These are phyloP conservation scores for Aureobasidium namibiae DNA, from an alignment of 2,329 filamentous ascomycete species.

Conservation along the genomic window DNA sequence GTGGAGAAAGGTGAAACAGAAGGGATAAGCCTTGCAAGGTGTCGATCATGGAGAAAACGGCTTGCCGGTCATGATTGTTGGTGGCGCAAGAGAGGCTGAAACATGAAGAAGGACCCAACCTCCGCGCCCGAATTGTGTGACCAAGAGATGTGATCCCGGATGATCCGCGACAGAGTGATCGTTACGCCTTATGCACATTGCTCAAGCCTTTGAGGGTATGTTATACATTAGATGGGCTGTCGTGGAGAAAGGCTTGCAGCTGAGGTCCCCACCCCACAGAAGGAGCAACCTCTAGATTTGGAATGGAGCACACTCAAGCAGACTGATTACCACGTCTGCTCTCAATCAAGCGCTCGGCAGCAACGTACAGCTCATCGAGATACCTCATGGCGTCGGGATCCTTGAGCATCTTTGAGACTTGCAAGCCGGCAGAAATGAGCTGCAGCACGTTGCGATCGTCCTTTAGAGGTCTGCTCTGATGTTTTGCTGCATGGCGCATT, in stretches of 20 bases:
- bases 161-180: background rate
- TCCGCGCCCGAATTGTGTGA: background rate
- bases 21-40: background rate
- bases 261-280: background rate
- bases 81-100: background rate
- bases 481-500: slow-evolving; percentile 78
- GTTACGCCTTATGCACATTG: background rate
- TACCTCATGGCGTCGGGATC: slow-evolving; percentile 78
- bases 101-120: background rate
- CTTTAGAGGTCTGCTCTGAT: slow-evolving; percentile 74
- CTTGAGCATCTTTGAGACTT: slow-evolving; percentile 80
- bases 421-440: slow-evolving; percentile 76
- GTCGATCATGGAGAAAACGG: background rate
- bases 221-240: background rate
- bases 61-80: background rate
- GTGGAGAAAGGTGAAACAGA: background rate
- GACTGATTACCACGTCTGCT: slow-evolving; percentile 1
- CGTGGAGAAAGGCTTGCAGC: background rate
- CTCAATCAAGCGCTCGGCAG: slow-evolving; percentile 71
- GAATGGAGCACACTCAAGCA: background rate
- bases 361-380: slow-evolving; percentile 71
- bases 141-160: background rate
- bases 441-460: slow-evolving; percentile 85
- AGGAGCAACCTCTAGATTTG: background rate
- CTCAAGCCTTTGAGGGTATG: background rate